A percentile compares a stretch with the other conserved stretches of the same genome.
phyloP scores from a whole-genome alignment of 192 early-diverging fungal genomes.

The Coemansia erecta region DNA sequence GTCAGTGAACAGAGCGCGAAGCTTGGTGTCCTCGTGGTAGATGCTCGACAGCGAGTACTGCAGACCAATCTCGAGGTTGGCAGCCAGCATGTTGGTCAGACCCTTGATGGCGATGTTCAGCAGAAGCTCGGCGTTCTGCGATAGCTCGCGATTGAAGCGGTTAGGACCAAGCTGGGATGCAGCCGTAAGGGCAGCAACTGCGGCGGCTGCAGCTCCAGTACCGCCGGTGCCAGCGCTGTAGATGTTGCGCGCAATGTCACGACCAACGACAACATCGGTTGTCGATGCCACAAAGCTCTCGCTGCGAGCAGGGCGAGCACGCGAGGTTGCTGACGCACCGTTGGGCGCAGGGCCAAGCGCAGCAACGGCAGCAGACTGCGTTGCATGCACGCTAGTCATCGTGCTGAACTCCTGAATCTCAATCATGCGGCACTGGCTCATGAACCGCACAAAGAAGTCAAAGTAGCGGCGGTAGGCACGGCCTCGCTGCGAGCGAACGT shows the following conservation, averaged over 20 bases:
- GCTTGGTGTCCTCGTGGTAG: constrained; percentile 88
- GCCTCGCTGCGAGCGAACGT: constrained; percentile 45
- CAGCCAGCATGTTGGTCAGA: constrained; percentile 84
- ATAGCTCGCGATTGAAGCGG: constrained; percentile 48
- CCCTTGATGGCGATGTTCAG: constrained; percentile 66
- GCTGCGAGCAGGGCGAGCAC: constrained; percentile 33
- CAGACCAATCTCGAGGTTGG: constrained; percentile 91
- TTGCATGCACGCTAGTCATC: constrained; percentile 52
- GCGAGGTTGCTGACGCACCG: constrained; percentile 2
- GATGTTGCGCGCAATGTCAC: constrained; percentile 53
- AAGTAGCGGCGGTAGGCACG: constrained; percentile 53
- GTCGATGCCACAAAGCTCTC: constrained; percentile 50
- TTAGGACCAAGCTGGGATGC: constrained; percentile 13
- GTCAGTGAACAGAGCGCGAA: constrained; percentile 86
- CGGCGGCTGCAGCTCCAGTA: constrained; percentile 3
- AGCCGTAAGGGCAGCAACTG: background rate
- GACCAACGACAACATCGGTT: constrained; percentile 45
- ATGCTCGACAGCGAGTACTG: constrained; percentile 85
- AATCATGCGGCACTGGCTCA: constrained; percentile 56
- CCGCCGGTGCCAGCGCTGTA: constrained; percentile 21
- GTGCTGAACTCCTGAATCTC: constrained; percentile 55
- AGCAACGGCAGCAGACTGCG: constrained; percentile 29
- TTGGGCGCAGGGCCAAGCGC: constrained; percentile 6
- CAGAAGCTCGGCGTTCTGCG: constrained; percentile 47
- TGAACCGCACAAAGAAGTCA: constrained; percentile 57